These are phyloP conservation scores for Stentor coeruleus DNA, from an alignment of 73 alveolate species.

Conservation along the genomic window DNA sequence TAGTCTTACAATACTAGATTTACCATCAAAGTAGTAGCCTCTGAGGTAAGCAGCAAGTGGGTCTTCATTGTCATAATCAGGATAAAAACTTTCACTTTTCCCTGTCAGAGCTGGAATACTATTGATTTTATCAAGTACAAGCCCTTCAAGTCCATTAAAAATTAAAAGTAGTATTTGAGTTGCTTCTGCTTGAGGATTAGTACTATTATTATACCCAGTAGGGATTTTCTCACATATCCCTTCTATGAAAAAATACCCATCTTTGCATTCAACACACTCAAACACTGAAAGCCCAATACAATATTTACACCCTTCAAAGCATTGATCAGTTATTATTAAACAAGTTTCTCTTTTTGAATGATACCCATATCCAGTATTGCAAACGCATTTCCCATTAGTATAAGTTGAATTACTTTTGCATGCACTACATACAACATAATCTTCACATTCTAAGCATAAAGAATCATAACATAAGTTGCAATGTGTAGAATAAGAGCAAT, in stretches of 20 bases:
- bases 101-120: neutral
- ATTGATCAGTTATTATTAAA: no score
- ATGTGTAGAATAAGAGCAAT: neutral
- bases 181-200: neutral
- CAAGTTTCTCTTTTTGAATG: neutral
- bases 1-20: neutral
- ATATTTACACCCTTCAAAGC: neutral
- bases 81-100: neutral
- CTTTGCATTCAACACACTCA: neutral
- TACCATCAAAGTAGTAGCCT: slow-evolving; percentile 20
- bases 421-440: neutral
- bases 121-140: neutral
- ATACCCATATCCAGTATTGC: neutral
- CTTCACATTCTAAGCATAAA: neutral
- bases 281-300: neutral
- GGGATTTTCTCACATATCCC: neutral
- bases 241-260: neutral
- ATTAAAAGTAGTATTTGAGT: neutral
- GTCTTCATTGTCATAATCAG: slow-evolving; percentile 6
- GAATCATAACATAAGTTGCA: neutral
- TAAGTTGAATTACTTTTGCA: neutral
- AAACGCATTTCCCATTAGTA: neutral
- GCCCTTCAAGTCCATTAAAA: neutral
- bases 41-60: slow-evolving; percentile 9
- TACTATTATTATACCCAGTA: neutral